Evolutionary conservation across 352 stramenopile species (phyloP).

Genomic region (Bremia lactucae): DNA sequence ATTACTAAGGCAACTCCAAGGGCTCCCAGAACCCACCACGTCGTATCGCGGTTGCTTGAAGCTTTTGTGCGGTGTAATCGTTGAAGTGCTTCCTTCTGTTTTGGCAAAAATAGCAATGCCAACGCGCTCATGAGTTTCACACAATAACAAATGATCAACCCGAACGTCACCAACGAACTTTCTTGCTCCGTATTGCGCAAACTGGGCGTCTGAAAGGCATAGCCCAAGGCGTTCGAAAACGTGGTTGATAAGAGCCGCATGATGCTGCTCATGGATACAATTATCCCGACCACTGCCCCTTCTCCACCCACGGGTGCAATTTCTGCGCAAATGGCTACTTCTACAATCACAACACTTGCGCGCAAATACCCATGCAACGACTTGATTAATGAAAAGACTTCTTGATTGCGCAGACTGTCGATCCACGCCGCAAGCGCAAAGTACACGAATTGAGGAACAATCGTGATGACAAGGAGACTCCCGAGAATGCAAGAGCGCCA

Average conservation of each 20-base stretch:
- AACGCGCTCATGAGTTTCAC: slow-evolving; percentile 30
- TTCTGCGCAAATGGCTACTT: slow-evolving; percentile 32
- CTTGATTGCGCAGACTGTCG: slow-evolving; percentile 15
- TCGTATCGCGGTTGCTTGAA: slow-evolving; percentile 14
- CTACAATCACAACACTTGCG: slow-evolving; percentile 25
- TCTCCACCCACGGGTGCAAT: slow-evolving; percentile 42
- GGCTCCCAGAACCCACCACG: slow-evolving; percentile 28
- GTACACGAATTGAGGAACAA: slow-evolving; percentile 32
- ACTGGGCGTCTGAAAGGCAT: slow-evolving; percentile 25
- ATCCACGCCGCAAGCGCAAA: slow-evolving; percentile 24
- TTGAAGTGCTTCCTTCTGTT: slow-evolving; percentile 39
- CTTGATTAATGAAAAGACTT: slow-evolving; percentile 28
- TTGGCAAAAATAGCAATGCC: slow-evolving; percentile 30
- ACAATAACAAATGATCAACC: slow-evolving; percentile 29
- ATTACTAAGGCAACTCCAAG: slow-evolving; percentile 23
- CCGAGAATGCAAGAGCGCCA: slow-evolving; percentile 26
- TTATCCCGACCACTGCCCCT: slow-evolving; percentile 37
- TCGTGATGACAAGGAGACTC: slow-evolving; percentile 24
- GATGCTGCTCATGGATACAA: slow-evolving; percentile 44
- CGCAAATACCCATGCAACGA: slow-evolving; percentile 32
- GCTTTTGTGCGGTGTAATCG: slow-evolving; percentile 18
- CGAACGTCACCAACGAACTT: slow-evolving; percentile 20
- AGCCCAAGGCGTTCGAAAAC: slow-evolving; percentile 31
- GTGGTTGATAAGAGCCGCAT: slow-evolving; percentile 38
- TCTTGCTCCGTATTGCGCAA: slow-evolving; percentile 11